A percentile compares a stretch with the other conserved stretches of the same genome.
Evolutionary conservation across 2,329 filamentous ascomycete species (phyloP).

Genomic region (Tolypocladium ovalisporum): DNA sequence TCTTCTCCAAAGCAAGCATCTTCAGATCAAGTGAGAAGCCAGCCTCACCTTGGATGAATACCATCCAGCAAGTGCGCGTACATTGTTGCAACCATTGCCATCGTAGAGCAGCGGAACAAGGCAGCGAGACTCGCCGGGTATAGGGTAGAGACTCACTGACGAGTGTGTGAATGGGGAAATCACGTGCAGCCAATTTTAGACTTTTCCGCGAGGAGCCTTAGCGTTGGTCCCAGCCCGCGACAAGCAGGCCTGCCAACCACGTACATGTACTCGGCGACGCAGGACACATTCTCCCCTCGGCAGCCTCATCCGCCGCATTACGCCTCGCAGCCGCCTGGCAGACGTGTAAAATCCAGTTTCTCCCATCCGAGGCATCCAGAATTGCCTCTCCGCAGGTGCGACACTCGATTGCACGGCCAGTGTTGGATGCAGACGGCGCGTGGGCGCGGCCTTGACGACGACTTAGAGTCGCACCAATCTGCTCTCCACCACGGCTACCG

Average conservation of each 20-base stretch:
- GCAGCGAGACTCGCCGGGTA: not conserved
- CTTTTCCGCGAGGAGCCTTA: conserved; percentile 17
- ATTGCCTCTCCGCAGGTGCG: conserved; percentile 9
- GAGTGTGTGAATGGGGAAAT: conserved; percentile 5
- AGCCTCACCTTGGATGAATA: not conserved
- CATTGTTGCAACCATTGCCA: not conserved
- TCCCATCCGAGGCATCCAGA: conserved; percentile 1
- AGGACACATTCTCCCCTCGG: conserved; percentile 26
- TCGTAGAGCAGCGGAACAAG: not conserved
- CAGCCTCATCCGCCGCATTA: conserved; percentile 18
- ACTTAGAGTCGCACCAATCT: conserved; percentile 29
- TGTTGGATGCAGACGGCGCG: conserved; percentile 19
- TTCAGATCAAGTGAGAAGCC: not conserved
- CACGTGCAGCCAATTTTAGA: conserved; percentile 21
- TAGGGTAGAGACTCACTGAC: not conserved
- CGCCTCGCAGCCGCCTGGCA: conserved; percentile 12
- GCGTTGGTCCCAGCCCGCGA: conserved; percentile 14
- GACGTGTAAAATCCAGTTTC: conserved; percentile 3
- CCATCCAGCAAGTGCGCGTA: not conserved
- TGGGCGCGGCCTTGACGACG: conserved; percentile 23
- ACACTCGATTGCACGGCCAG: conserved; percentile 16
- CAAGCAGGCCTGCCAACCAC: conserved; percentile 13
- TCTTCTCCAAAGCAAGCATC: not conserved
- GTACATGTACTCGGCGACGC: conserved; percentile 15
- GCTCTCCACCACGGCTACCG: conserved; percentile 17